Conservation (phyloP, 202 grass and related monocot species). For the Dendrocalamus latiflorus region DNA sequence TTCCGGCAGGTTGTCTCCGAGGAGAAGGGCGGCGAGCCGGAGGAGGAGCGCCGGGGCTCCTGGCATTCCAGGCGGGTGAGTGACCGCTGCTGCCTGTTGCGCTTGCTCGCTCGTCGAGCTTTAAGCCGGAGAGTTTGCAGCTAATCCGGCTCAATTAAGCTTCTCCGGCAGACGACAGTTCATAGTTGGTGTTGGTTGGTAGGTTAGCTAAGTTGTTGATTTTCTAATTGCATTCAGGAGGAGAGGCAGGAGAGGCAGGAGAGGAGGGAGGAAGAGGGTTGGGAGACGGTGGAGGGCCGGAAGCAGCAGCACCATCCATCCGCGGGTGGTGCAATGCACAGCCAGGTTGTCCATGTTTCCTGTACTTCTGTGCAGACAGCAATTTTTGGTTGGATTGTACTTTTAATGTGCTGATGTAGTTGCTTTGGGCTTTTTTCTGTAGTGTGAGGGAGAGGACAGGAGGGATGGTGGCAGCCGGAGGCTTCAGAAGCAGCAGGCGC, state of each 20-base stretch:
- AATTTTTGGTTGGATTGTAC: not conserved
- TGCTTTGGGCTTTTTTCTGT: not conserved
- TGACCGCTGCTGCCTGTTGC: no score
- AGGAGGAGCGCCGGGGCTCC: no score
- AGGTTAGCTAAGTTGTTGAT: no score
- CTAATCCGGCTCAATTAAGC: no score
- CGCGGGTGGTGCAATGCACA: not conserved
- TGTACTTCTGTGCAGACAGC: not conserved
- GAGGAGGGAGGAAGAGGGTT: constrained; percentile 9
- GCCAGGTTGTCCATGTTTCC: not conserved
- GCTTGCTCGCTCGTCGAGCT: no score
- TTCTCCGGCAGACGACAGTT: no score
- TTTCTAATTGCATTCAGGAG: no score
- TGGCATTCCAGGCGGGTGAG: no score
- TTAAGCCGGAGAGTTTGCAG: no score
- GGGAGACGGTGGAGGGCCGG: constrained; percentile 28
- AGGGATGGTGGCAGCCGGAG: not conserved
- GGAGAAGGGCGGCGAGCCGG: no score
- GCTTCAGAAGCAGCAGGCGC: constrained; percentile 29
- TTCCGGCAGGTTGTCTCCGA: no score
- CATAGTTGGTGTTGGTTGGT: no score
- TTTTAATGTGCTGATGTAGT: not conserved
- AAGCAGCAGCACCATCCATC: constrained; percentile 29
- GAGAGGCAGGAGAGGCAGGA: not conserved
- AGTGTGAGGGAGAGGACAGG: constrained; percentile 26